These are phyloP conservation scores for Senna tora DNA, from an alignment of 306 rosid genomes.

Conservation along the genomic window DNA sequence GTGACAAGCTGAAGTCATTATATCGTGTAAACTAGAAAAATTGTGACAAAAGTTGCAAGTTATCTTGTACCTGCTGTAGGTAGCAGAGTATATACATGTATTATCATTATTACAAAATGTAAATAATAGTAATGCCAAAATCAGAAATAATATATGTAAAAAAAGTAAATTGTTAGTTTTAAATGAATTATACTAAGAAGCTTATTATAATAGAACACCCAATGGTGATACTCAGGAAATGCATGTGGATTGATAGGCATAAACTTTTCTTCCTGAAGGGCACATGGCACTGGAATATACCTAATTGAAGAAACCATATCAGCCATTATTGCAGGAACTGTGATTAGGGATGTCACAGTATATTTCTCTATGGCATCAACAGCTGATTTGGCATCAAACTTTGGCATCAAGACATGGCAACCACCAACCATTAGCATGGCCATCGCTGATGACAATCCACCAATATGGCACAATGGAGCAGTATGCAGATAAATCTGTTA, in stretches of 20 bases:
- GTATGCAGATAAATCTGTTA: constrained; percentile 82
- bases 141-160: background rate
- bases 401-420: constrained; percentile 78
- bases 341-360: constrained; percentile 77
- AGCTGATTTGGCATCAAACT: constrained; percentile 68
- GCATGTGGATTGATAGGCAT: background rate
- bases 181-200: background rate
- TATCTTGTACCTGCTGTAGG: background rate
- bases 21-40: constrained; percentile 10
- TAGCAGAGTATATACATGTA: background rate
- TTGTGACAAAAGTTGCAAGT: background rate
- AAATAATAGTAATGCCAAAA: constrained; percentile 1
- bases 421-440: constrained; percentile 84
- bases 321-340: constrained; percentile 92
- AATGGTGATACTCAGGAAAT: background rate
- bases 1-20: constrained; percentile 5
- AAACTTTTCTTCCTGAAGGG: too few species aligned
- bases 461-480: constrained; percentile 91
- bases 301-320: constrained; percentile 59
- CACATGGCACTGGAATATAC: constrained; percentile 45
- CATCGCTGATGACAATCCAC: constrained; percentile 89
- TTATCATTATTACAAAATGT: background rate
- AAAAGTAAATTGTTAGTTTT: background rate
- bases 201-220: background rate
- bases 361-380: constrained; percentile 55